Evolutionary conservation across 2,329 filamentous ascomycete species (phyloP), one percentile per base, ranked within the genome.

Genomic region (Ascochyta clinopodiicola): DNA sequence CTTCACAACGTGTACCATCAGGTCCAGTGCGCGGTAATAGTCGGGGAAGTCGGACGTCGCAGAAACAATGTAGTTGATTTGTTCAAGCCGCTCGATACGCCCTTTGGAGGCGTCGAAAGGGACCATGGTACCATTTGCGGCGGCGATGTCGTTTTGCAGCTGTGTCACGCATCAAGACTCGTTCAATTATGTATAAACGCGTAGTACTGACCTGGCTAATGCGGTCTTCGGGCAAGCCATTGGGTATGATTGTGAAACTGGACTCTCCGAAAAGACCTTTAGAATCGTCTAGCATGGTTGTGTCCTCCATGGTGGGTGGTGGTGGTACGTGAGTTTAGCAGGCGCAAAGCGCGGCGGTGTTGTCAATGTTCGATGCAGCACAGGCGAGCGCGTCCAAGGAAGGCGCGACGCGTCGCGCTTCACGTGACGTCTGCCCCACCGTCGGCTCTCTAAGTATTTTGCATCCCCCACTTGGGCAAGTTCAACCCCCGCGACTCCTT

Each of bases 41-140:
- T 94, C 87, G n/a, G 91, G 88, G 66, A 99, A 99, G 73, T 99
- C 92, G 75, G 92, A 90, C 1, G 90, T 94, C 55, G 88, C 86
- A 52, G 93, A 84, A 60, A 91, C 80, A 57, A 91, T 84, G 71
- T 90, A 87, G 6, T 84, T 87, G 57, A 86, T 79, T 48, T 81
- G 62, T 32, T 75, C 62, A 27, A 82, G 68, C 17, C 73, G 71
- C 6, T 76, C 68, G 44, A 80, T 73, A 24, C 72, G 68, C 10
- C 78, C 78, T 39, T 75, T 67, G 17, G 75, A 66, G 15, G 67
- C 57, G 43, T 78, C 65, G 59, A 77, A 74, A 6, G 74, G 68
- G 10, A 80, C 63, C 13, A 80, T 76, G 43, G 78, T 77, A 21
- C 81, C 85, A 44, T 81, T 82, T 63, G 82, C 73, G 55, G 78